These are phyloP conservation scores for Litchi chinensis DNA, from an alignment of 345 rosid genomes.

Conservation along the genomic window DNA sequence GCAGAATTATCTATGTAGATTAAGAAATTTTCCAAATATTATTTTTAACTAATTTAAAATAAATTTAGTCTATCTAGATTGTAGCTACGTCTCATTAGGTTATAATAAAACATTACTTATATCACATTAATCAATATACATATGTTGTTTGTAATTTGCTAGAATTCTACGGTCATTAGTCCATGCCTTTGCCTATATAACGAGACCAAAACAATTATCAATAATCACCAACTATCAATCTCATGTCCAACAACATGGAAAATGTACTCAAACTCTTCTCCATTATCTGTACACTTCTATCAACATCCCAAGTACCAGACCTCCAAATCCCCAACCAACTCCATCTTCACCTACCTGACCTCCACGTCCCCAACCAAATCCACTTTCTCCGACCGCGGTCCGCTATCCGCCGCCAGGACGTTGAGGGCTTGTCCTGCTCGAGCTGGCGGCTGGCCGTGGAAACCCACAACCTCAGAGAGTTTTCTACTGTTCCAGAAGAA, in stretches of 20 bases:
- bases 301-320: conserved; percentile 22
- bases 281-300: conserved; percentile 12
- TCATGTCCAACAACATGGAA: not conserved
- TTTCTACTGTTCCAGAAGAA: conserved; percentile 45
- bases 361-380: conserved; percentile 25
- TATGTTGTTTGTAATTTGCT: not conserved
- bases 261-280: not conserved
- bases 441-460: conserved; percentile 77
- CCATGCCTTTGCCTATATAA: not conserved
- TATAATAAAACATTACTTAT: no score
- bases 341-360: conserved; percentile 40
- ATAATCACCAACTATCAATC: not conserved
- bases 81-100: no score
- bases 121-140: no score
- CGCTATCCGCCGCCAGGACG: conserved; percentile 21
- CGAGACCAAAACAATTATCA: not conserved
- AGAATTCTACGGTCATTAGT: not conserved
- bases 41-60: no score
- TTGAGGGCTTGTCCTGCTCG: conserved; percentile 39
- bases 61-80: no score
- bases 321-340: conserved; percentile 23
- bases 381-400: conserved; percentile 48
- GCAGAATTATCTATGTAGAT: no score
- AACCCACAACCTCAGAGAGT: conserved; percentile 49
- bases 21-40: no score